phyloP scores from a whole-genome alignment of 768 basidiomycete genomes.

The Tricholoma sp. region DNA sequence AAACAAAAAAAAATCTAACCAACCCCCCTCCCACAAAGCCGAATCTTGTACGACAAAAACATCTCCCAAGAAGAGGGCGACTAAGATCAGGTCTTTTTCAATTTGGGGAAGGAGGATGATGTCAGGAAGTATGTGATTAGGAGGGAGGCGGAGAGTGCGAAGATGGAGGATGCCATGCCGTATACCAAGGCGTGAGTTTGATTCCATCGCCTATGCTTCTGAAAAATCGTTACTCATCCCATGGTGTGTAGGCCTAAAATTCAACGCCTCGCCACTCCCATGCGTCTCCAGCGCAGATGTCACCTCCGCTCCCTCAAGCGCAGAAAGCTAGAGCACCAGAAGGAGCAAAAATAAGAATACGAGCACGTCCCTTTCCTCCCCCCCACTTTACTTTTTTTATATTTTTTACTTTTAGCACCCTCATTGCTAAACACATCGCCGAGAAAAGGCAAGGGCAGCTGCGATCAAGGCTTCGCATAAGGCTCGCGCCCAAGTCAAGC shows the following conservation, averaged over 20 bases:
- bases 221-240: not conserved
- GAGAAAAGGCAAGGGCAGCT: constrained; percentile 91
- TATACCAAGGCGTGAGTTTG: constrained; percentile 91
- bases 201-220: not conserved
- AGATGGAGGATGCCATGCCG: constrained; percentile 89
- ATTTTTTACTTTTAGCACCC: constrained; percentile 32
- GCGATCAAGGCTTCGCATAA: constrained; percentile 84
- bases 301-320: constrained; percentile 86
- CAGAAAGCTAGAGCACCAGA: constrained; percentile 84
- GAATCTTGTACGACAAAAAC: constrained; percentile 96
- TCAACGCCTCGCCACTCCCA: constrained; percentile 91
- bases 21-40: constrained; percentile 39
- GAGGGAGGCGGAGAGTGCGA: constrained; percentile 81
- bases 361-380: constrained; percentile 47
- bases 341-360: constrained; percentile 94
- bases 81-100: constrained; percentile 98
- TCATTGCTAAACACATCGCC: constrained; percentile 84
- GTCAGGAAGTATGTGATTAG: constrained; percentile 96
- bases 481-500: constrained; percentile 16
- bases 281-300: constrained; percentile 94
- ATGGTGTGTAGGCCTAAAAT: constrained; percentile 73
- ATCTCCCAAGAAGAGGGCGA: constrained; percentile 94
- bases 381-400: not conserved
- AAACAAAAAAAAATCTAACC: not conserved
- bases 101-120: constrained; percentile 96